A percentile compares a stretch with the other conserved stretches of the same genome.
Evolutionary conservation across 306 rosid genomes (phyloP).

Genomic region (Dalbergia cochinchinensis): DNA sequence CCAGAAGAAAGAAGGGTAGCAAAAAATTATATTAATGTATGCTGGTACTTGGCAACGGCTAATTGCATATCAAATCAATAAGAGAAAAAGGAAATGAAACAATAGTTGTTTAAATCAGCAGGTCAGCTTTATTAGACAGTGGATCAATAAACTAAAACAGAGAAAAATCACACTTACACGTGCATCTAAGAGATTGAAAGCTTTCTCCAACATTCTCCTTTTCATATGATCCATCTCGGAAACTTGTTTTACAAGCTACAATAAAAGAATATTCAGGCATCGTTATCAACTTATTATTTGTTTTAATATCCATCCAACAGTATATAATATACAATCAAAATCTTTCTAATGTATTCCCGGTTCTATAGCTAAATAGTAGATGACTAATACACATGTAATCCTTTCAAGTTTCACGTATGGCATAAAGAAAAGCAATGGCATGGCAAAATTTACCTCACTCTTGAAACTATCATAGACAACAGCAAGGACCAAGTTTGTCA

Average conservation of each 20-base stretch:
- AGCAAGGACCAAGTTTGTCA: conserved; percentile 94
- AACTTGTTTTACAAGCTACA: conserved; percentile 90
- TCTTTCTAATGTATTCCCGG: conserved; percentile 6
- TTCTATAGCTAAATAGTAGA: conserved; percentile 37
- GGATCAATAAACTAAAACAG: conserved; percentile 25
- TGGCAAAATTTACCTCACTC: conserved; percentile 70
- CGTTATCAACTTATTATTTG: conserved; percentile 25
- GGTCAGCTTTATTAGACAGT: background rate
- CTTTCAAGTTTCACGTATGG: conserved; percentile 23
- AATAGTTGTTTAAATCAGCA: conserved; percentile 19
- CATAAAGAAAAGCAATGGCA: conserved; percentile 26
- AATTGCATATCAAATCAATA: conserved; percentile 1
- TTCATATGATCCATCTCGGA: conserved; percentile 71
- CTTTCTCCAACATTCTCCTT: conserved; percentile 75
- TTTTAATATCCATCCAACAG: conserved; percentile 38
- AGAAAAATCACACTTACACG: conserved; percentile 61
- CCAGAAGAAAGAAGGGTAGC: conserved; percentile 14
- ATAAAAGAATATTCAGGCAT: conserved; percentile 46
- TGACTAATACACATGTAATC: conserved; percentile 25
- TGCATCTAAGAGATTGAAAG: conserved; percentile 75
- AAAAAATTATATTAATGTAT: background rate
- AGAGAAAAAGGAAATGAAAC: conserved; percentile 21
- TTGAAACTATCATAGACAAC: conserved; percentile 97
- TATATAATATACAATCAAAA: conserved; percentile 35
- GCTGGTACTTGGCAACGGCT: conserved; percentile 3